Percentiles rank a stretch among this genome's conserved stretches.
Evolutionary conservation across 768 basidiomycete species (phyloP).

Genomic region (Pilatotrama ljubarskyi): DNA sequence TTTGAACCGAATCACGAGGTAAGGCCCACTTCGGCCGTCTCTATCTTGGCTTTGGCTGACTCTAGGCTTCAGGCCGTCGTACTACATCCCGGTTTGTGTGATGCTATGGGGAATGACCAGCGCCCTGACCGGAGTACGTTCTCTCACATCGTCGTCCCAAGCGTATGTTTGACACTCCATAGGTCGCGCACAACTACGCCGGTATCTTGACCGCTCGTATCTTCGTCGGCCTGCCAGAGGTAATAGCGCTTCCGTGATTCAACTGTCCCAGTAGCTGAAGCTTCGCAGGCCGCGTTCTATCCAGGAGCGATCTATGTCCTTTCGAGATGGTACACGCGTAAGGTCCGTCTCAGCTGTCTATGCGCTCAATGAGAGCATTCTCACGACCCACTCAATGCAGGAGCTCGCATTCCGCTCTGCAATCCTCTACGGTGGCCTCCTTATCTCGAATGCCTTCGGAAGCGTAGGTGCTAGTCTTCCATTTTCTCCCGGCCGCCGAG

Average conservation of each 20-base stretch:
- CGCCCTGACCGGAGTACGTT: slow-evolving; percentile 57
- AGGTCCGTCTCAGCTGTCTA: slow-evolving; percentile 21
- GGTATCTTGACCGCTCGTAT: slow-evolving; percentile 59
- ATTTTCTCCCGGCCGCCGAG: neutral
- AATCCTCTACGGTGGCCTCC: slow-evolving; percentile 56
- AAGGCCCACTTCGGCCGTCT: slow-evolving; percentile 1
- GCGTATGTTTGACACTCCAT: neutral
- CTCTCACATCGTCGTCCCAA: neutral
- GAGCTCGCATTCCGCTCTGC: slow-evolving; percentile 68
- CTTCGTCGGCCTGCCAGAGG: slow-evolving; percentile 65
- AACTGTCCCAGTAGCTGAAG: neutral
- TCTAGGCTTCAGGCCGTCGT: slow-evolving; percentile 47
- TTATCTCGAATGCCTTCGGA: slow-evolving; percentile 70
- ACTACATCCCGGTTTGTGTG: slow-evolving; percentile 62
- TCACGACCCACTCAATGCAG: slow-evolving; percentile 31
- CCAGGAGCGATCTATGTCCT: slow-evolving; percentile 51
- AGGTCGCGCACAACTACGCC: slow-evolving; percentile 56
- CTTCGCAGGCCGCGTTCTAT: slow-evolving; percentile 56
- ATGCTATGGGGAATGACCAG: slow-evolving; percentile 65
- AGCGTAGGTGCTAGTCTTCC: slow-evolving; percentile 41
- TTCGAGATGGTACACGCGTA: slow-evolving; percentile 40
- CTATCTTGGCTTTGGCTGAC: too few relatives aligned
- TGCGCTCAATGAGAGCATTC: neutral
- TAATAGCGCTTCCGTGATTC: slow-evolving; percentile 14
- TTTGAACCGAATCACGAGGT: slow-evolving; percentile 56